Base-by-base conservation (phyloP, 345 rosid species). In the Capsella bursapastoris region DNA sequence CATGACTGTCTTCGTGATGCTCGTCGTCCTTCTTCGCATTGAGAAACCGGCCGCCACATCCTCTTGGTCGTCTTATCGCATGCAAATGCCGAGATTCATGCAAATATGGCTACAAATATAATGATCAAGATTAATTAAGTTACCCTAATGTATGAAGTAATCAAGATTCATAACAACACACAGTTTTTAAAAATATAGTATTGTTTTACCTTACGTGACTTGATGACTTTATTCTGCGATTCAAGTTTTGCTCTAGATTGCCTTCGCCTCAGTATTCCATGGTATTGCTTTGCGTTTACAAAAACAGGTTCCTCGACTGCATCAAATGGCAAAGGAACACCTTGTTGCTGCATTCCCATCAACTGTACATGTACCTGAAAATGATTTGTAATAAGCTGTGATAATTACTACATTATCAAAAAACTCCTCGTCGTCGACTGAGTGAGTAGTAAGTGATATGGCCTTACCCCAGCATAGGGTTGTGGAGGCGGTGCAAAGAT, bases 241-340 rank as follows among this genome's bases (percentile, higher is more conserved):
- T 92, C 97, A 49, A 95, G 97, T 80, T 88, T 95, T 57, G 97
- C 99, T 81, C 99, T 91, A 64, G 90, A 87, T 73, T 95, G 97
- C 16, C 99, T 87, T 6, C 99, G 96, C 56, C 99, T 84, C 79
- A 95, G 71, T 80, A 95, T 95, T 18, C 99, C 99, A 58, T 90
- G 96, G 84, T 92, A 95, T 80, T 95, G 99, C 78, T 95, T 92
- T 64, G 99, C 99, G 82, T 95, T 95, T 38, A 95, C 99, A 82
- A 91, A 95, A 40, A 95, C 97, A 61, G 99, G 99, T 70, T 95
- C 99, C 79, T 95, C 99, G 40, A 95, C 88, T 64, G 92, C 89
- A 79, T 88, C 97, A 16, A 97, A 78, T 74, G 96, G 91, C 74
- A 95, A 79, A 47, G 96, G 97, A 74, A 95, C 90, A 78, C 93